A percentile compares a stretch with the other conserved stretches of the same genome.
phyloP scores from a whole-genome alignment of 257 asterid species.

The Penstemon eatonii region DNA sequence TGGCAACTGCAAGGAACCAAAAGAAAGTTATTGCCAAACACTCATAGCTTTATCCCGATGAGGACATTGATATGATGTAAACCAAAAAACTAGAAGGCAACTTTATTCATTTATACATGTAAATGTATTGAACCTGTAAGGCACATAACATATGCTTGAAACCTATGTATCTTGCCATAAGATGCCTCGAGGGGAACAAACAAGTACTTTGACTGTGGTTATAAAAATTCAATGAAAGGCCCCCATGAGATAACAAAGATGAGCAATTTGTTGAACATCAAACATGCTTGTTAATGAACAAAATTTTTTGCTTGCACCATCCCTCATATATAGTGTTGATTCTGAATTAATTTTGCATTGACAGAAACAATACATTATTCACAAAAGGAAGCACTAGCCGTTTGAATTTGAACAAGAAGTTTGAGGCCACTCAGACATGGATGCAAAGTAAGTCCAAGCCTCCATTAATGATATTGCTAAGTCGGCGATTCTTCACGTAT shows the following conservation, averaged over 20 bases:
- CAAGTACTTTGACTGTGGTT: neutral
- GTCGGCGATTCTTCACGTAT: slow-evolving; percentile 11
- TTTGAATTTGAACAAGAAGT: slow-evolving; percentile 4
- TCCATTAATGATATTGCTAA: slow-evolving; percentile 10
- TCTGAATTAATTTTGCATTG: slow-evolving; percentile 10
- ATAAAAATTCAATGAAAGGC: slow-evolving; percentile 23
- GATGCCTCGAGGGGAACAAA: slow-evolving; percentile 13
- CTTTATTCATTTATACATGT: slow-evolving; percentile 1
- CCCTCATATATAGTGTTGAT: neutral
- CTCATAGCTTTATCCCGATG: slow-evolving; percentile 15
- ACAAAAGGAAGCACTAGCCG: slow-evolving; percentile 6
- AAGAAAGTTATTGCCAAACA: slow-evolving; percentile 16
- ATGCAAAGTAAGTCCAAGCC: slow-evolving; percentile 16
- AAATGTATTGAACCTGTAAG: slow-evolving; percentile 5
- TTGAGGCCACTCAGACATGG: slow-evolving; percentile 21
- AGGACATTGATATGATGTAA: neutral
- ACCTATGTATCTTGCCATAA: slow-evolving; percentile 1
- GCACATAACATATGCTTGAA: slow-evolving; percentile 19
- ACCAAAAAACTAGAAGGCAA: slow-evolving; percentile 10
- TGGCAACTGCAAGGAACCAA: slow-evolving; percentile 57
- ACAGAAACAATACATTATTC: slow-evolving; percentile 12
- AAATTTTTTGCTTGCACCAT: slow-evolving; percentile 9
- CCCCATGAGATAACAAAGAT: slow-evolving; percentile 20
- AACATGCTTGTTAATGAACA: slow-evolving; percentile 18
- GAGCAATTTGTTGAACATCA: slow-evolving; percentile 15